phyloP scores from a whole-genome alignment of 345 rosid genomes.

The Bretschneidera sinensis region DNA sequence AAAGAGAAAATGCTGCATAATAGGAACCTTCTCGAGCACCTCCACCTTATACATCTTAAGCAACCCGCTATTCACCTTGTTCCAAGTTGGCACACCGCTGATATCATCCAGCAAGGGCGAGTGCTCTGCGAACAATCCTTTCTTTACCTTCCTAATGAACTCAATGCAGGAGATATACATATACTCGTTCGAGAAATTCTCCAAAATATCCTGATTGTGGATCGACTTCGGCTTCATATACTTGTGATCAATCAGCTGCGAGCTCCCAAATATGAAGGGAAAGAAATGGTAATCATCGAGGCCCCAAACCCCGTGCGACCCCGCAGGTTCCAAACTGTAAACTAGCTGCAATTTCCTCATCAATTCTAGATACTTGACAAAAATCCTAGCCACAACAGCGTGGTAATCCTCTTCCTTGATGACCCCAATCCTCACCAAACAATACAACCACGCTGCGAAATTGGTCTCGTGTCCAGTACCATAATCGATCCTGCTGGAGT shows the following conservation, averaged over 20 bases:
- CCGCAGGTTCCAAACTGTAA: constrained; percentile 86
- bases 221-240: constrained; percentile 93
- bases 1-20: constrained; percentile 96
- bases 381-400: constrained; percentile 73
- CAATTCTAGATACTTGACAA: constrained; percentile 66
- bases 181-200: constrained; percentile 66
- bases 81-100: constrained; percentile 94
- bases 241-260: constrained; percentile 91
- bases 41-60: constrained; percentile 96
- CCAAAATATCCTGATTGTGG: constrained; percentile 84
- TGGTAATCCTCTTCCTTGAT: constrained; percentile 80
- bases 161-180: constrained; percentile 83
- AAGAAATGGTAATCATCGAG: constrained; percentile 96
- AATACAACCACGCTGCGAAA: constrained; percentile 87
- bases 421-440: constrained; percentile 74
- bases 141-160: constrained; percentile 84
- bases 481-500: constrained; percentile 78
- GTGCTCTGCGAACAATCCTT: constrained; percentile 83
- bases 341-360: constrained; percentile 83
- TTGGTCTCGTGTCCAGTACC: constrained; percentile 94
- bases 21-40: constrained; percentile 91
- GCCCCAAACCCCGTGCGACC: constrained; percentile 98
- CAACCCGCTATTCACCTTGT: constrained; percentile 86
- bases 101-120: constrained; percentile 89
- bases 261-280: constrained; percentile 88